These are phyloP conservation scores for Wickerhamomyces tratensis DNA, from an alignment of 805 yeast genomes.

Conservation along the genomic window DNA sequence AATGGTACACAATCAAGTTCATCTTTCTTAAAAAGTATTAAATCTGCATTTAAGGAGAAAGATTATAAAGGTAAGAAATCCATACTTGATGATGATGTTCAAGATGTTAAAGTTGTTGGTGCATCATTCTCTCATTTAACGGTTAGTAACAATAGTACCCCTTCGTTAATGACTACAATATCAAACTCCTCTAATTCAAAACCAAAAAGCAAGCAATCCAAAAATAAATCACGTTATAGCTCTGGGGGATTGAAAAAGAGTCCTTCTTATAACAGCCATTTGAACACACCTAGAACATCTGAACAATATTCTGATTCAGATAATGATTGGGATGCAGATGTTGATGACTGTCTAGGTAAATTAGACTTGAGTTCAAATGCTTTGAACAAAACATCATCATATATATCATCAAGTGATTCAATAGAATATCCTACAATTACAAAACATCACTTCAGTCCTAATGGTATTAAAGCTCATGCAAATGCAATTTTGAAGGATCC, in stretches of 20 bases:
- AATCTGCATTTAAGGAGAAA: slow-evolving; percentile 18
- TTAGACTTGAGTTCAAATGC: slow-evolving; percentile 21
- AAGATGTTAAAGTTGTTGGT: slow-evolving; percentile 33
- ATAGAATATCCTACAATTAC: slow-evolving; percentile 18
- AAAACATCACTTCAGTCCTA: slow-evolving; percentile 29
- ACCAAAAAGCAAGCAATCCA: slow-evolving; percentile 1
- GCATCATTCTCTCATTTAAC: slow-evolving; percentile 50
- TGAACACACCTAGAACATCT: slow-evolving; percentile 18
- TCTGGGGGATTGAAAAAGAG: background rate
- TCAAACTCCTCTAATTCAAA: slow-evolving; percentile 2
- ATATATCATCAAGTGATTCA: slow-evolving; percentile 3
- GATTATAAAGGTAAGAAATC: slow-evolving; percentile 11
- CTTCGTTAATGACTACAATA: slow-evolving; percentile 9
- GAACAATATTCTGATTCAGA: slow-evolving; percentile 59
- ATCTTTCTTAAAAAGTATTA: slow-evolving; percentile 14
- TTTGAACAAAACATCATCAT: slow-evolving; percentile 15
- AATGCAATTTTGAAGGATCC: slow-evolving; percentile 19
- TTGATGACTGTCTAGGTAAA: slow-evolving; percentile 26
- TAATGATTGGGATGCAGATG: slow-evolving; percentile 89
- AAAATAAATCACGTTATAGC: background rate
- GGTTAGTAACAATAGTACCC: slow-evolving; percentile 8
- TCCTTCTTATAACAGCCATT: background rate
- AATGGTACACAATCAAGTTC: slow-evolving; percentile 39
- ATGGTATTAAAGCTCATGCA: slow-evolving; percentile 16
- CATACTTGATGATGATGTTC: slow-evolving; percentile 21